Base-by-base conservation (phyloP, 352 stramenopile species). In the Phytopythium kandeliae region DNA sequence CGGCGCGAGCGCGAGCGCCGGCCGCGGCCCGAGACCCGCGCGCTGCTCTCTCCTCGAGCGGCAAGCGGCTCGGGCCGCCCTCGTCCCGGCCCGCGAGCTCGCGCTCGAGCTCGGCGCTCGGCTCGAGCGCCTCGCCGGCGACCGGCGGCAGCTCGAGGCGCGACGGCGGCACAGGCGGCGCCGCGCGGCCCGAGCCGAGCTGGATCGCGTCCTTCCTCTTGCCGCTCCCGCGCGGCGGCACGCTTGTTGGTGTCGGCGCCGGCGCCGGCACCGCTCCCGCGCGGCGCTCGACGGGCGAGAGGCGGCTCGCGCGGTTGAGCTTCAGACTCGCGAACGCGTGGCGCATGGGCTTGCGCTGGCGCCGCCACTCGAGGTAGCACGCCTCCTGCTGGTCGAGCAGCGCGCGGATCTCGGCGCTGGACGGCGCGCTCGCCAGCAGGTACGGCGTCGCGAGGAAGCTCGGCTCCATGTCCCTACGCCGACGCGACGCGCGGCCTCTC, bases 361-460 rank as follows among this genome's bases (percentile, higher is more conserved):
- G 55, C 30, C 69, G 63, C 67, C 68, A 75, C 33, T 48, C 41
- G 22, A 70, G 46, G 51, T 87, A 89, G 25, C 55, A 60, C 3
- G 50, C 65, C 22, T 89, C 74, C 35, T 82, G 57, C 17, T 63
- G 48, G 44, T 87, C 74, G 22, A 89, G 60, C 50, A 85, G 62
- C 22, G 67, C 60, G 9, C 73, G 74, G 48, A 89, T 84, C 30
- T 60, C 52, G 11, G 25, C 42, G 33, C 71, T 89, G 15, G 62
- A 56, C 4, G 64, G 61, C 1, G 72, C 61, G 1, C 41, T 57
- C 11, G 62, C 54, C 40, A 69, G 63, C 22, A 78, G 58, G 44
- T 83, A 87, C 12, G 78, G 75, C 35, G 69, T 84, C 25, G 57
- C 57, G 12, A 84, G 46, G 35, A 87, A 79, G n/a, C 66, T 68